Base-by-base conservation (phyloP, 2,329 filamentous ascomycete genomes). In the Seiridium cupressi region DNA sequence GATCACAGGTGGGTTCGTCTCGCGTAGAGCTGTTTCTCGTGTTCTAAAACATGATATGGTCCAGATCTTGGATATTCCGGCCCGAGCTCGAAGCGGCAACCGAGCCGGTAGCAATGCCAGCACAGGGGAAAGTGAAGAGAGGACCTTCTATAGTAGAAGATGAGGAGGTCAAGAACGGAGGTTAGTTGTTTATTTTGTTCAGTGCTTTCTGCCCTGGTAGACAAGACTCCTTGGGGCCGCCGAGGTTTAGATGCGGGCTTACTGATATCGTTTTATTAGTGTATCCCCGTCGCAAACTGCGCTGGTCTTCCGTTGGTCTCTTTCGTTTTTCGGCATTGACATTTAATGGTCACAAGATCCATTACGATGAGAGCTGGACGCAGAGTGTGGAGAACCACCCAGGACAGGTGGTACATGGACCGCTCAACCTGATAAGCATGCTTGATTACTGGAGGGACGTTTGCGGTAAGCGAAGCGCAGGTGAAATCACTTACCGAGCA, bases 281-380 rank as follows among this genome's bases (percentile, higher is more conserved):
- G 2, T 65, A 62, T 44, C 68, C 68, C 0, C 48, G 63, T 0
- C 69, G 79, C 8, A 69, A 71, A 11, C 57, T 81, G 4, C 66
- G 67, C 26, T 82, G 78, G 79, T 83, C 81, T 0, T 73, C 79
- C 0, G 75, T 77, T 0, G 78, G 76, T 1, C 81, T 96, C 1
- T 96, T 95, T 74, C 86, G 91, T 18, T 96, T 93, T 78, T 93
- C 89, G 0, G 91, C 91, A 0, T 77, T 96, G 46, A 96, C 91
- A 0, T 93, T 93, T 78, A 96, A 96, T 70, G 91, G 86, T 0
- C 93, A 96, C 73, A 88, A 86, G 65, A 96, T 96, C 58, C 93
- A 96, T 73, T 89, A 94, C 66, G 90, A 93, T 69, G 81, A 84
- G 32, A 70, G 79, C 10, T 94, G 90, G 79, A 85, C 86, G 11